Base-by-base conservation (phyloP, 2,329 filamentous ascomycete genomes). In the Ophiostoma sp. region DNA sequence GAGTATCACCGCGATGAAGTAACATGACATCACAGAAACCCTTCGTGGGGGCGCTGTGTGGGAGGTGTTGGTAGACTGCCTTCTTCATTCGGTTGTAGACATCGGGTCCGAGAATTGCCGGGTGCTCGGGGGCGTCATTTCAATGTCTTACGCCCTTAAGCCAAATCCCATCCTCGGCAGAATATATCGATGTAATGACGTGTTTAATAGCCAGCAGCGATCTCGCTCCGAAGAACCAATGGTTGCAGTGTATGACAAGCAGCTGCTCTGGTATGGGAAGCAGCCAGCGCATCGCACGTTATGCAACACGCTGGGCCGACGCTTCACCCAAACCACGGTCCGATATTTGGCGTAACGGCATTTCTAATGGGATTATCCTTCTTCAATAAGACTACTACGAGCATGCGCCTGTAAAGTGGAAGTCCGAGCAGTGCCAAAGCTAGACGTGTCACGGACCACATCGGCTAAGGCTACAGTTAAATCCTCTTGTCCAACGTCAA, bases 221-320 rank as follows among this genome's bases (percentile, higher is more conserved):
- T 63, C 60, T 42, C 40, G 60, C 60, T 27, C n/a, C 60, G 60
- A 40, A 9, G 12, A 40, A 36, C 55, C 55, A 62, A 42, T 42
- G 18, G 60, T 40, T 9, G 7, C n/a, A 27, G 40, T 42, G 60
- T 63, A 16, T 40, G 40, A 44, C 38, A n/a, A 36, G 11, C 38
- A 18, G 18, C n/a, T 38, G 55, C 36, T 40, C 12, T 14, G 27
- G 55, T 40, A 62, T 40, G 36, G 27, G 55, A 40, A 62, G 27
- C 4, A 41, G 60, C 60, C 60, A 63, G 27, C 52, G 52, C 40
- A 41, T 63, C 4, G 49, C 6, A 52, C 6, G 7, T n/a, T 18
- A 52, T 9, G 49, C n/a, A 52, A 16, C 49, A 18, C 49, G 14
- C 16, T 52, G 16, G 4, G 49, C 16, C 49, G 45, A 47, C 12